A percentile compares a stretch with the other conserved stretches of the same genome.
These are phyloP conservation scores for Stenogyne calaminthoides DNA, from an alignment of 305 asterid species.

Conservation along the genomic window DNA sequence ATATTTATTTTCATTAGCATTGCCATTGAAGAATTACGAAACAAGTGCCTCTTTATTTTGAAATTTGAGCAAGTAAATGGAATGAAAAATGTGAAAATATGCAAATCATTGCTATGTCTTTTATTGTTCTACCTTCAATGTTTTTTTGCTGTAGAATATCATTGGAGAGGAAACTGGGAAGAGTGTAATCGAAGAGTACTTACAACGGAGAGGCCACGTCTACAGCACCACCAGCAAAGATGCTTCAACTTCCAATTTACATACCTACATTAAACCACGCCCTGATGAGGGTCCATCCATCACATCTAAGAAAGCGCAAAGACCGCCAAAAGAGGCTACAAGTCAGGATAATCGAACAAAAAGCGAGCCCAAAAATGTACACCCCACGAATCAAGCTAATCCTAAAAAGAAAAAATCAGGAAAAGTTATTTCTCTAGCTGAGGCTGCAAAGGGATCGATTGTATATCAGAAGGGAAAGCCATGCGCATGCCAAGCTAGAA, in stretches of 20 bases:
- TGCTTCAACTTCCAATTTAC: constrained; percentile 58
- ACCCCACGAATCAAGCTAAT: constrained; percentile 40
- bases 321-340: constrained; percentile 51
- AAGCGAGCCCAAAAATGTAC: constrained; percentile 39
- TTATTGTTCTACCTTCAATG: constrained; percentile 8
- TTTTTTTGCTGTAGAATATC: constrained; percentile 58
- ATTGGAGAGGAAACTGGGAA: constrained; percentile 85
- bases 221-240: constrained; percentile 34
- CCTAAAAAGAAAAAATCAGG: constrained; percentile 87
- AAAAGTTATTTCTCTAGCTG: constrained; percentile 82
- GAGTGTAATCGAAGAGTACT: constrained; percentile 68
- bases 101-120: constrained; percentile 12
- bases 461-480: constrained; percentile 94
- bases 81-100: not conserved
- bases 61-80: not conserved
- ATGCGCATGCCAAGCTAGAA: constrained; percentile 94
- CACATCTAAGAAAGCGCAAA: constrained; percentile 57
- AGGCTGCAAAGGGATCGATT: constrained; percentile 91
- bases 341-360: constrained; percentile 43
- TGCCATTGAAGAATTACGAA: not conserved
- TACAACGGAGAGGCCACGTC: constrained; percentile 77
- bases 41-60: not conserved
- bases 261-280: constrained; percentile 82
- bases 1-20: not conserved
- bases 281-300: constrained; percentile 43